Conservation (phyloP, 208 protist species). For the Trypanosoma platydactyli region DNA sequence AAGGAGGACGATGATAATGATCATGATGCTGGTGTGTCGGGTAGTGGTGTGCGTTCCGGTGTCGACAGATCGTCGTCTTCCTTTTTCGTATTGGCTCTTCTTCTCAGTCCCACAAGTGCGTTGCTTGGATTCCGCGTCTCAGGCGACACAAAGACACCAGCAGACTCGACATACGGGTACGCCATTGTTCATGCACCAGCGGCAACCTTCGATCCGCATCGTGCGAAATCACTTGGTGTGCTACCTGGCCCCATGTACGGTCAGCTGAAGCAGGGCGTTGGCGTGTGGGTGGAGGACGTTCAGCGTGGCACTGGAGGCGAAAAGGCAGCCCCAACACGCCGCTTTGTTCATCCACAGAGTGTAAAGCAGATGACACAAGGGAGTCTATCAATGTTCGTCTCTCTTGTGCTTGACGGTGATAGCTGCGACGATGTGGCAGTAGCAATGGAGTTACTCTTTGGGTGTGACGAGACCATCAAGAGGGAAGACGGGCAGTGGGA, state of each 20-base stretch:
- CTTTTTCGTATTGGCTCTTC: constrained; percentile 25
- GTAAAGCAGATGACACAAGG: constrained; percentile 56
- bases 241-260: constrained; percentile 67
- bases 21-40: background rate
- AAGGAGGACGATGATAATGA: background rate
- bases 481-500: background rate
- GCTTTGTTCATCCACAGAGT: constrained; percentile 51
- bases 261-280: constrained; percentile 58
- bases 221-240: constrained; percentile 61
- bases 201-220: constrained; percentile 47
- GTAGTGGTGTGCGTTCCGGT: no score
- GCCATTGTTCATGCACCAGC: constrained; percentile 54
- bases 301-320: background rate
- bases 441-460: constrained; percentile 47
- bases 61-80: background rate
- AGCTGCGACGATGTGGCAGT: constrained; percentile 36
- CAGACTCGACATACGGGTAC: constrained; percentile 51
- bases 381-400: constrained; percentile 57
- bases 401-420: constrained; percentile 78
- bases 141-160: background rate
- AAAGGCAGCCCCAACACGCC: background rate
- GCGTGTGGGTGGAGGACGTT: constrained; percentile 35
- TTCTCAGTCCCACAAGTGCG: constrained; percentile 28
- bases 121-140: constrained; percentile 26
- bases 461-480: constrained; percentile 7